Conservation (phyloP, 495 filamentous ascomycete species). For the Lepidopterella palustris region DNA sequence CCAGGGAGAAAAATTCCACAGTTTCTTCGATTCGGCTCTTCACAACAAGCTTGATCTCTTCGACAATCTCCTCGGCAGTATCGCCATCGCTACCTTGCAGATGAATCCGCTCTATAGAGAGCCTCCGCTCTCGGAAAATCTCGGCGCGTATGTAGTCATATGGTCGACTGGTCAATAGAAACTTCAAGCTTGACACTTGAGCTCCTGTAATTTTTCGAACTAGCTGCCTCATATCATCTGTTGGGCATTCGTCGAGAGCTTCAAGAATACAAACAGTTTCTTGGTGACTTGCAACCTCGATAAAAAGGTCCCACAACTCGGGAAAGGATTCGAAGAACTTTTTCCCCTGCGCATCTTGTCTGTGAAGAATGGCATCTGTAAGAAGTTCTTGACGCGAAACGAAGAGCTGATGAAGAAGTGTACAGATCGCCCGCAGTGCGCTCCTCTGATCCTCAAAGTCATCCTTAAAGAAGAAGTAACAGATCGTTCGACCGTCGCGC, state of each 20-base stretch:
- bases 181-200: neutral
- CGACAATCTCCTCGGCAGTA: neutral
- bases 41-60: neutral
- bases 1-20: neutral
- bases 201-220: neutral
- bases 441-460: slow-evolving; percentile 6
- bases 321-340: neutral
- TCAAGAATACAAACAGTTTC: neutral
- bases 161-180: neutral
- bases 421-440: neutral
- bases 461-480: slow-evolving; percentile 16
- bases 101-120: neutral
- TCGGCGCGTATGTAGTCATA: neutral
- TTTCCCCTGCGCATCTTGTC: neutral
- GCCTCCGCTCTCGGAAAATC: neutral
- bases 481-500: neutral
- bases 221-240: neutral
- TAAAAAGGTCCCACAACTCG: neutral
- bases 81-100: neutral
- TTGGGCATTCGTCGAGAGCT: neutral
- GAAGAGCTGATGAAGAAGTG: slow-evolving; percentile 3
- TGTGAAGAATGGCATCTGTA: neutral
- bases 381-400: neutral
- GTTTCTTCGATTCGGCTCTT: neutral
- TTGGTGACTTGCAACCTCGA: neutral